phyloP scores from a whole-genome alignment of 1,284 basidiomycete genomes.

The Cutaneotrichosporon curvatum region DNA sequence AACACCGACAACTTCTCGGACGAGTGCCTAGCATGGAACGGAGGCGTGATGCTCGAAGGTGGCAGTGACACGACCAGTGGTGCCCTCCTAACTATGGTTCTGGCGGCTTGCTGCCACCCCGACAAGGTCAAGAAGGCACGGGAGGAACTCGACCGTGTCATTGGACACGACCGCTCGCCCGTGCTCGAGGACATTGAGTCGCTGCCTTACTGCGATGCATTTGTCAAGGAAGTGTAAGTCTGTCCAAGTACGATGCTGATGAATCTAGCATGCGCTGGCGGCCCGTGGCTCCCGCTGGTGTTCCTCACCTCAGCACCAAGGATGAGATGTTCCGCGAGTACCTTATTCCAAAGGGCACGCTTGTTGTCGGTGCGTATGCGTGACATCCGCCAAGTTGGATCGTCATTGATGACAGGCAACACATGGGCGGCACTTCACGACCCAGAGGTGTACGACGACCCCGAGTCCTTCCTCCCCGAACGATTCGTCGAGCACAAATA shows the following conservation, averaged over 20 bases:
- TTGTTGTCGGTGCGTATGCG: conserved; percentile 2
- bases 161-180: conserved; percentile 5
- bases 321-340: conserved; percentile 9
- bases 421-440: conserved; percentile 12
- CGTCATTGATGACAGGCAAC: not conserved
- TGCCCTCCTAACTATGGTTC: conserved; percentile 4
- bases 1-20: conserved; percentile 5
- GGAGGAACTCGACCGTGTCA: conserved; percentile 5
- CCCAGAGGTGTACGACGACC: conserved; percentile 5
- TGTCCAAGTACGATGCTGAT: not conserved
- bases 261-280: conserved; percentile 8
- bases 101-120: conserved; percentile 6
- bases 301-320: conserved; percentile 8
- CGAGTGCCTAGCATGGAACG: conserved; percentile 8
- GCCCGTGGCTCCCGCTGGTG: conserved; percentile 8
- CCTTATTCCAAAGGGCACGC: conserved; percentile 7
- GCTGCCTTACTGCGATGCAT: conserved; percentile 9
- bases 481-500: conserved; percentile 5
- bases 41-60: conserved; percentile 10
- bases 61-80: conserved; percentile 8
- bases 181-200: conserved; percentile 3
- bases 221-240: conserved; percentile 10
- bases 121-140: conserved; percentile 5
- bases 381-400: too few relatives aligned
- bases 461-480: conserved; percentile 6